Evolutionary conservation across 1,284 basidiomycete species (phyloP), one percentile per base, ranked within the genome.

Genomic region (Ustanciosporium gigantosporum): DNA sequence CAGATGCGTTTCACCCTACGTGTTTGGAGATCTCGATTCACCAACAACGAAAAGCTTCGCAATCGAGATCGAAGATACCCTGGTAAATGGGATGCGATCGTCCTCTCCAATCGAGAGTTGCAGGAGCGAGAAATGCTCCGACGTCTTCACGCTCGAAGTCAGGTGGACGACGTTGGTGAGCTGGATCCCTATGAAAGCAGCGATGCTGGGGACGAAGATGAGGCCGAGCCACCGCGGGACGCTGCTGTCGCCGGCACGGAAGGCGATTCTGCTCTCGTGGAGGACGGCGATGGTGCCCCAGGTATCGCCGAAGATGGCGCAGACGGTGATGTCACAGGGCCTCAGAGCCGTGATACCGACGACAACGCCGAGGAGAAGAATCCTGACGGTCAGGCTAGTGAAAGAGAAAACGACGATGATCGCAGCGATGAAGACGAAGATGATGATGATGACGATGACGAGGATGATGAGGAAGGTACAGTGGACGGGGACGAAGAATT

Each of bases 401-500:
- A n/a, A n/a, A n/a, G n/a, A n/a, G 34, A 31, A 11, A 38, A 19
- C 11, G 35, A 35, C 13, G 57, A 64, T 8, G 55, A 59, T 20
- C 47, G 50, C 34, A 41, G 44, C 14, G 60, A 60, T n/a, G 60
- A 56, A 5, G 42, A 25, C 4, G 47, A 55, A n/a, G 51, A 45
- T n/a, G 48, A 60, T 19, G 45, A 41, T 27, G 53, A 50, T 14
- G 57, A 60, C 2, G 61, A 57, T 14, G 56, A 48, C 2, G 57
- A 48, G 13, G 65, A 66, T 29, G 64, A 69, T 7, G 65, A 70
- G 23, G 64, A 65, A 22, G 58, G 46, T 14, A 61, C 48, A 14
- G 61, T 70, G 11, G 70, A 70, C 27, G 67, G 42, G 19, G 70
- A 73, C 37, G 69, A 73, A 44, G 71, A 73, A 53, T 64, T 73